A percentile compares a stretch with the other conserved stretches of the same genome.
phyloP scores from a whole-genome alignment of 345 rosid genomes.

The Citrus glauca region DNA sequence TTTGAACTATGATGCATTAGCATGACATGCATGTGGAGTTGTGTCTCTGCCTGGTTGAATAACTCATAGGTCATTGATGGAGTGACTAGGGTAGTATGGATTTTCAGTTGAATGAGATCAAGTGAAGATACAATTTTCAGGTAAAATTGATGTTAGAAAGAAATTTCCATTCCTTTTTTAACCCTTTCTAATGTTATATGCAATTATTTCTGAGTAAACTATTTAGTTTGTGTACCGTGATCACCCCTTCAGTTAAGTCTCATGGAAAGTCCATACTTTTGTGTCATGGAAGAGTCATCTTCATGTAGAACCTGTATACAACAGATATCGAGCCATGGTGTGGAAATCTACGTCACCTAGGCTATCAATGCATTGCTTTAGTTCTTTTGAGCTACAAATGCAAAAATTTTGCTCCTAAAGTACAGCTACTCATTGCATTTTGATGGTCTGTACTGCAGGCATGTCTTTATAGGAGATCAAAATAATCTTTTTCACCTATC shows the following conservation, averaged over 20 bases:
- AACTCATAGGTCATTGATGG: constrained; percentile 13
- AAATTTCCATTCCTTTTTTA: neutral
- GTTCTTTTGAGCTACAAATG: neutral
- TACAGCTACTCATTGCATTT: neutral
- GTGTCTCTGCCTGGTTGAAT: constrained; percentile 19
- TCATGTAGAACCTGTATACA: neutral
- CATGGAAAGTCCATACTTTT: neutral
- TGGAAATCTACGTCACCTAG: neutral
- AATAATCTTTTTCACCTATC: neutral
- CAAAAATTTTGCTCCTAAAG: neutral
- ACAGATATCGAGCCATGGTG: neutral
- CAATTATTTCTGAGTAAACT: neutral
- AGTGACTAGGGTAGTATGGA: constrained; percentile 19
- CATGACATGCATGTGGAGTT: constrained; percentile 14
- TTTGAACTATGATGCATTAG: constrained; percentile 12
- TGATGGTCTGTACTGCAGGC: neutral
- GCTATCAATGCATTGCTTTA: neutral
- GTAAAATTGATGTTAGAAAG: constrained; percentile 1
- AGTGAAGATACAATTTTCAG: constrained; percentile 14
- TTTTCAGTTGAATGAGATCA: constrained; percentile 17
- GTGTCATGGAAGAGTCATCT: neutral
- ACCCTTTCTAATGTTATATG: neutral
- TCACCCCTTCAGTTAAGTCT: neutral
- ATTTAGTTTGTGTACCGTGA: neutral
- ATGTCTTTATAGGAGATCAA: neutral